Base-by-base conservation (phyloP, 306 rosid species). In the Luffa acutangula region DNA sequence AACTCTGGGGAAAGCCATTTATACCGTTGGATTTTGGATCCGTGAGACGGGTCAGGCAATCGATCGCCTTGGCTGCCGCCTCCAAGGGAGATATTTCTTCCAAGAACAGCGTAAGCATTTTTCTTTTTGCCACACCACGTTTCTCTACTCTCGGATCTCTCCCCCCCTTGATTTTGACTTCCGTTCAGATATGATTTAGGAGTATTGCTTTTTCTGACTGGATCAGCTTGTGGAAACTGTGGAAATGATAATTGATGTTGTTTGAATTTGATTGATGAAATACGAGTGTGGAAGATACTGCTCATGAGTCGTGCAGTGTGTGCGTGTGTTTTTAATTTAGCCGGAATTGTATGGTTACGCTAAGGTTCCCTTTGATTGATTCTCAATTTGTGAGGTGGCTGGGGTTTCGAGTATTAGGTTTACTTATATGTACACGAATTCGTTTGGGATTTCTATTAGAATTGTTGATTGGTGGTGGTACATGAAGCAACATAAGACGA, bases 1-100 rank as follows among this genome's bases (percentile, higher is more conserved):
- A 77, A 92, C 96, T 7, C 14, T 94, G 13, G 98, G 98, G 17
- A 89, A 84, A 83, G 97, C 95, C 31, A 83, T 94, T 82, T 94
- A 94, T 95, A 78, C 94, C 84, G 92, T 94, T 34, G 97, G 98
- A 84, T 92, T 94, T 87, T 90, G 93, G 98, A 92, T 94, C 92
- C 97, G 98, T 62, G 98, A 94, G 84, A 89, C 96, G 8, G 98
- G 97, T 77, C 97, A 94, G 82, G 98, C 98, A 84, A 49, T 92
- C 37, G 98, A 94, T 85, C 98, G 97, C 82, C 91, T 94, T 20
- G 98, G 97, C 42, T 89, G 88, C 51, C 98, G 97, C 39, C 91
- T 94, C 78, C 98, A 94, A 71, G 96, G 98, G n/a, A 92, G 88
- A 76, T 88, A 94, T 84, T 87, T 79, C 89, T 94, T 94, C 87